Percentiles rank a stretch among this genome's conserved stretches.
Conservation (phyloP, 768 basidiomycete genomes). For the Mycena capillaripes region DNA sequence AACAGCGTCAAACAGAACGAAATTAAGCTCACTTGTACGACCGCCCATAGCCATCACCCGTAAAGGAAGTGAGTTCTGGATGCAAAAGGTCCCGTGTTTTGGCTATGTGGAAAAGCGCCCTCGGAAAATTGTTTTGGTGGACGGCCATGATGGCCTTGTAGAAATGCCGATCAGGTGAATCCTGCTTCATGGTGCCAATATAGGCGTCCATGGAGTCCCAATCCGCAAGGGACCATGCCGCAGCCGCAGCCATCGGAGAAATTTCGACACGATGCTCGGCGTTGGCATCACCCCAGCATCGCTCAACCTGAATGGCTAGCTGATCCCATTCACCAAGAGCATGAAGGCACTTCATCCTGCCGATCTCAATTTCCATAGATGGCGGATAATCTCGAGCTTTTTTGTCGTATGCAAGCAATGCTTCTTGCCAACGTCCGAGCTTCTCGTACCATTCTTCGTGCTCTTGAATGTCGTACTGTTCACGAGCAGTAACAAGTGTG, state of each 20-base stretch:
- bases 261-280: constrained; percentile 91
- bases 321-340: constrained; percentile 98
- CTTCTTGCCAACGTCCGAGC: constrained; percentile 96
- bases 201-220: constrained; percentile 99
- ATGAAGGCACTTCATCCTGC: constrained; percentile 95
- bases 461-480: constrained; percentile 90
- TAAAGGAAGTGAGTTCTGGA: constrained; percentile 90
- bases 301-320: constrained; percentile 86
- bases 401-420: constrained; percentile 86
- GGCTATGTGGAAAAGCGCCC: constrained; percentile 90
- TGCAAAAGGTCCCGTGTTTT: constrained; percentile 94
- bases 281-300: constrained; percentile 87
- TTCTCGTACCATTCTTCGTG: constrained; percentile 99
- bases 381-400: constrained; percentile 83
- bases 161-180: constrained; percentile 95
- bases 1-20: neutral
- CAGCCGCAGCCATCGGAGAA: constrained; percentile 96
- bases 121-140: constrained; percentile 95
- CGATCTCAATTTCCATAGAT: constrained; percentile 84
- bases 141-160: constrained; percentile 96
- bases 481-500: constrained; percentile 89
- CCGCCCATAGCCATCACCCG: constrained; percentile 96
- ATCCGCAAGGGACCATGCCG: constrained; percentile 96
- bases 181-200: constrained; percentile 91
- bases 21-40: constrained; percentile 88